Conservation (phyloP, 768 basidiomycete species). For the Suillus sp. region DNA sequence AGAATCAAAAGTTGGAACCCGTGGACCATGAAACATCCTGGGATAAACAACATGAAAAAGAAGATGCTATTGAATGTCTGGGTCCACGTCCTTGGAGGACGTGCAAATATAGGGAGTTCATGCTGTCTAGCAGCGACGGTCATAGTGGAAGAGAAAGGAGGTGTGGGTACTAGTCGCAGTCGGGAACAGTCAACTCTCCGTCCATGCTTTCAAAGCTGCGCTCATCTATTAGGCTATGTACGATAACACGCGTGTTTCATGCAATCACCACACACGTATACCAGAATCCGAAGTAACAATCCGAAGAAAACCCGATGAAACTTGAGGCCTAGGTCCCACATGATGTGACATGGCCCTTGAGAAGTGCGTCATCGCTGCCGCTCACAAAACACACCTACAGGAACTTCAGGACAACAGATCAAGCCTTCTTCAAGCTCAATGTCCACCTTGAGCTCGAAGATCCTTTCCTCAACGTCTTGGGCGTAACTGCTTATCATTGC, state of each 20-base stretch:
- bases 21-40: slow-evolving; percentile 71
- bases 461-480: background rate
- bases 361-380: background rate
- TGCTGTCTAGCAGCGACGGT: slow-evolving; percentile 31
- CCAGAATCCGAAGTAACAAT: background rate
- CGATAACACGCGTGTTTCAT: background rate
- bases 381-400: background rate
- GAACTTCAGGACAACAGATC: background rate
- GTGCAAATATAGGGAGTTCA: slow-evolving; percentile 52
- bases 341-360: background rate
- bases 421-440: background rate
- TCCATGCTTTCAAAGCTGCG: slow-evolving; percentile 9
- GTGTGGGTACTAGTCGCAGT: slow-evolving; percentile 7
- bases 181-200: slow-evolving; percentile 9
- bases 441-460: background rate
- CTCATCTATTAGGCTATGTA: background rate
- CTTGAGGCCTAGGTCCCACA: too few species aligned
- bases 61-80: slow-evolving; percentile 51
- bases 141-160: slow-evolving; percentile 21
- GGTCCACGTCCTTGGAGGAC: slow-evolving; percentile 56
- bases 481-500: background rate
- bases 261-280: background rate
- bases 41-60: slow-evolving; percentile 59
- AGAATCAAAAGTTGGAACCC: slow-evolving; percentile 71
- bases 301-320: background rate